A percentile compares a stretch with the other conserved stretches of the same genome.
Conservation (phyloP, 2,329 filamentous ascomycete species). For the Exutisphaerella laricina region DNA sequence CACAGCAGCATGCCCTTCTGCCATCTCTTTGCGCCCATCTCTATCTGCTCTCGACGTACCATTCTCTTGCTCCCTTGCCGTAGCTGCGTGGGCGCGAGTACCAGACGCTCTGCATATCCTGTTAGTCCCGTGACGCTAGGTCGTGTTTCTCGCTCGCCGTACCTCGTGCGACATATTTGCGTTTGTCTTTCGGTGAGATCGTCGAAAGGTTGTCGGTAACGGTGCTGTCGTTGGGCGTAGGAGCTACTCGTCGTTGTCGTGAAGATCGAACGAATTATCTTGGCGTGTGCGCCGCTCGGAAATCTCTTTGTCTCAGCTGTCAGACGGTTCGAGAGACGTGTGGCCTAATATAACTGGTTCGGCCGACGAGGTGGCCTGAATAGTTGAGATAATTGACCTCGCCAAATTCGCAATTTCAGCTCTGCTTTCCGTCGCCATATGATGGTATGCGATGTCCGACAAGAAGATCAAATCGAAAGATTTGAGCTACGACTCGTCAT, state of each 20-base stretch:
- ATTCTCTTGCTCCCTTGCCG: slow-evolving; percentile 91
- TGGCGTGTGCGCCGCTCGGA: too few species aligned
- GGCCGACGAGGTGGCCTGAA: too few species aligned
- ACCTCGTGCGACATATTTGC: slow-evolving; percentile 74
- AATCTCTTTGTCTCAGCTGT: too few species aligned
- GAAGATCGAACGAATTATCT: too few species aligned
- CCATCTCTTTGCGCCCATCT: too few species aligned
- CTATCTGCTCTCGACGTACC: slow-evolving; percentile 57
- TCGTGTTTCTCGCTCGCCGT: slow-evolving; percentile 4
- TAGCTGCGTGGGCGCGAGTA: slow-evolving; percentile 96
- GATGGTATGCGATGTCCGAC: slow-evolving; percentile 24
- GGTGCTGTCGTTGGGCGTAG: slow-evolving; percentile 2
- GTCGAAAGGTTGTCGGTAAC: slow-evolving; percentile 8
- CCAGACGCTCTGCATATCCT: slow-evolving; percentile 59
- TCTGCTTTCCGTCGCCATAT: too few species aligned
- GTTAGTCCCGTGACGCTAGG: slow-evolving; percentile 5
- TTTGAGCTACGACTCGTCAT: slow-evolving; percentile 58
- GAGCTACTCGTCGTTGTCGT: slow-evolving; percentile 1
- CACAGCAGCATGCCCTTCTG: too few species aligned
- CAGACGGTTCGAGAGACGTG: too few species aligned
- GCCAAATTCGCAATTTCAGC: too few species aligned
- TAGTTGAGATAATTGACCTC: too few species aligned
- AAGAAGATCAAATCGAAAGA: slow-evolving; percentile 58
- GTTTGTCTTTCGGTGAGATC: slow-evolving; percentile 26
- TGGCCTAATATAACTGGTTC: too few species aligned